phyloP scores from a whole-genome alignment of 2,329 filamentous ascomycete species.

The Stromatinia cepivora region DNA sequence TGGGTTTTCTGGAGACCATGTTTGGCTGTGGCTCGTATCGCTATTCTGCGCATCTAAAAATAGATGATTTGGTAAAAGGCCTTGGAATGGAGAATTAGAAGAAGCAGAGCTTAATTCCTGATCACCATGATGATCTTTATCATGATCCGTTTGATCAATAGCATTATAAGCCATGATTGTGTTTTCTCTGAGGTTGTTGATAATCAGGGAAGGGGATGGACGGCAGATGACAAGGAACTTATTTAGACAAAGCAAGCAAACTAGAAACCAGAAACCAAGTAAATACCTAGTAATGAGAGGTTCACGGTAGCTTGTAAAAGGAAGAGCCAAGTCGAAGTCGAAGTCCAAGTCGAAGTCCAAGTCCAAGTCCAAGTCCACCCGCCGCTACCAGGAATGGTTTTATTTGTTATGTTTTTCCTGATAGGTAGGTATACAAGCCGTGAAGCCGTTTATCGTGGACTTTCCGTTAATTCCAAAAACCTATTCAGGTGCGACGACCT shows the following conservation, averaged over 20 bases:
- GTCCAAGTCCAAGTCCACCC: neutral
- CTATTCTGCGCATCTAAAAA: slow-evolving; percentile 32
- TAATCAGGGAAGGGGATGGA: neutral
- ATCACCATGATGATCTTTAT: slow-evolving; percentile 11
- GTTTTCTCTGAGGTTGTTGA: slow-evolving; percentile 17
- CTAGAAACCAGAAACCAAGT: neutral
- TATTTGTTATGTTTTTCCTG: neutral
- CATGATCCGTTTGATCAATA: slow-evolving; percentile 25
- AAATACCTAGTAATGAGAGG: neutral
- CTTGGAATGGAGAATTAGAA: slow-evolving; percentile 20
- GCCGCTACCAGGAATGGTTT: slow-evolving; percentile 10
- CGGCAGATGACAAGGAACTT: slow-evolving; percentile 5
- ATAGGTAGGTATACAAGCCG: slow-evolving; percentile 6
- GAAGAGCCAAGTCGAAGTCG: neutral
- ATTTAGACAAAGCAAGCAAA: slow-evolving; percentile 1
- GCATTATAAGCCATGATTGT: slow-evolving; percentile 27
- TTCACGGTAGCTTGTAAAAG: slow-evolving; percentile 3
- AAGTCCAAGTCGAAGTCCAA: neutral
- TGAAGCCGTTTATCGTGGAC: slow-evolving; percentile 9
- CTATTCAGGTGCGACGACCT: neutral
- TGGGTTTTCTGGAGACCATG: slow-evolving; percentile 14
- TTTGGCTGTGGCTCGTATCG: slow-evolving; percentile 28
- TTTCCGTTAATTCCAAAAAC: neutral
- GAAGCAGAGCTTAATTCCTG: slow-evolving; percentile 12
- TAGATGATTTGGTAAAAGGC: slow-evolving; percentile 26